Base-by-base conservation (phyloP, 371 early-diverging fungal genomes). In the Mortierella sp. region DNA sequence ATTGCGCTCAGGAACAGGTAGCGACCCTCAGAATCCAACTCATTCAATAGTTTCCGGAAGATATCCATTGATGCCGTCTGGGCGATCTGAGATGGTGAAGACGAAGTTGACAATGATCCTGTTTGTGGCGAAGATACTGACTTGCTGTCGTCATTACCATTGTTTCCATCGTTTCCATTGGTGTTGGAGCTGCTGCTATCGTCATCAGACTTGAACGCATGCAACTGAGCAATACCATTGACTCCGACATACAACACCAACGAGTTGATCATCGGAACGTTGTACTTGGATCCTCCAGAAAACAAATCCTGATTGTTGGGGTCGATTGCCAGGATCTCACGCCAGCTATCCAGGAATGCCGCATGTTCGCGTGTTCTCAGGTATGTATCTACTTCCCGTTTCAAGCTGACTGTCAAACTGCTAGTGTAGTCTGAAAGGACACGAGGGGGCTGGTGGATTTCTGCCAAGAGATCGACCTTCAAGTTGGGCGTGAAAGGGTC, bases 401-500 rank as follows among this genome's bases (percentile, higher is more conserved):
- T 94, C 52, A 97, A 74, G 37, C 88, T 85, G 6, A 81, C 78
- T 1, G 87, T 77, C 59, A 97, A 84, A 30, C 87, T 84, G 37
- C 85, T 83, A 5, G 91, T 87, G 73, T 94, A 95, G 77, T 97
- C 97, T 12, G 96, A 96, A 52, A 96, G 84, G 20, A 98, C 91
- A 8, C 87, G 89, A 1, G 99, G 99, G 1, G 94, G 87, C 73
- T 93, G 91, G 49, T 91, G 90, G 76, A 94, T 94, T 80, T 96
- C 97, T 0, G 96, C 93, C 39, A 97, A 87, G 58, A 94, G 83
- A 66, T 96, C 96, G 5, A 98, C 96, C 83, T 97, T 96, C 78
- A 99, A 89, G 70, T 96, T 96, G 26, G 96, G 97, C 5, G 96
- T 96, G 79, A 98, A 96, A 18, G 99, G 99, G 86, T 99, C 99